Conservation (phyloP, 2,329 filamentous ascomycete genomes). For the Aureobasidium sp. region DNA sequence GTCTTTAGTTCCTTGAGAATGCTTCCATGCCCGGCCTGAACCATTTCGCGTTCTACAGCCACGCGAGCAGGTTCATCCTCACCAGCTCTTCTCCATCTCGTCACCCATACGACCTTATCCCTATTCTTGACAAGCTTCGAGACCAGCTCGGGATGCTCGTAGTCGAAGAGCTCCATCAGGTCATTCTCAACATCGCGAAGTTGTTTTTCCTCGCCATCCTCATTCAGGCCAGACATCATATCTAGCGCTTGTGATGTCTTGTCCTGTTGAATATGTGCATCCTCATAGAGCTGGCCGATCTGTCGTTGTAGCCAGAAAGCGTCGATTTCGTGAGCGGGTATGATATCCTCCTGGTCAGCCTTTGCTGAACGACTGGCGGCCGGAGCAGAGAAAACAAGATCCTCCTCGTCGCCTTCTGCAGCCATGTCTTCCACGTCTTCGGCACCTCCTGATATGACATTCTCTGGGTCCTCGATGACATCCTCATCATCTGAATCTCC, state of each 20-base stretch:
- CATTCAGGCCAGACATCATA: conserved; percentile 67
- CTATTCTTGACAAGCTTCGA: conserved; percentile 85
- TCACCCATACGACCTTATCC: conserved; percentile 94
- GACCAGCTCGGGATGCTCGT: conserved; percentile 89
- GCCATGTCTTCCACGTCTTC: conserved; percentile 28
- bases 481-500: conserved; percentile 62
- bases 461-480: conserved; percentile 23
- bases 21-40: conserved; percentile 74
- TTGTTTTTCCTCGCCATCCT: conserved; percentile 73
- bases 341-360: conserved; percentile 44
- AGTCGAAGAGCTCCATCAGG: conserved; percentile 96
- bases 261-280: conserved; percentile 87
- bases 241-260: conserved; percentile 81
- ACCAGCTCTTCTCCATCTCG: conserved; percentile 74
- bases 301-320: conserved; percentile 96
- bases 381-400: conserved; percentile 67
- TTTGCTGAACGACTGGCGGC: conserved; percentile 31
- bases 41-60: conserved; percentile 83
- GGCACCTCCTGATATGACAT: conserved; percentile 38
- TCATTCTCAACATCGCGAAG: conserved; percentile 96
- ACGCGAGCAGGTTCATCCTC: conserved; percentile 65
- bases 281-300: conserved; percentile 79
- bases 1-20: conserved; percentile 85
- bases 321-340: conserved; percentile 85
- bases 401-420: conserved; percentile 57